Evolutionary conservation across 2,329 filamentous ascomycete genomes (phyloP), one percentile per base, ranked within the genome.

Genomic region (Xylariaceae sp.): DNA sequence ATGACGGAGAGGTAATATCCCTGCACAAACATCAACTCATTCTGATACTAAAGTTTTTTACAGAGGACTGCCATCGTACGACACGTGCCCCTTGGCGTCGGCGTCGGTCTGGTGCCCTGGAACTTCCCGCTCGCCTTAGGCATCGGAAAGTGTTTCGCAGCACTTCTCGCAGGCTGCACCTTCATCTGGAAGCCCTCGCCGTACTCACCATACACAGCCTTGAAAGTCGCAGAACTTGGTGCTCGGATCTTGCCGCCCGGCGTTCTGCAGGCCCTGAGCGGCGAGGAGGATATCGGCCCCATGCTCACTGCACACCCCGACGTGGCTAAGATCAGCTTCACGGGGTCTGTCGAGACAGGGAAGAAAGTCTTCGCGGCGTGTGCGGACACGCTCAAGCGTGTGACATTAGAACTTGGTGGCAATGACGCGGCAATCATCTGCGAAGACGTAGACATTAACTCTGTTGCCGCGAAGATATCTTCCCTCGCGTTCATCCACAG

Each of bases 301-400:
- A 73, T 72, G 72, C 63, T 86, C 44, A 82, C 79, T 0, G 64
- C 61, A 11, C 82, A 86, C 58, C 78, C 80, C 0, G 78, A 72
- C n/a, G 75, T 85, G 45, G 72, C 76, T 48, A 86, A 83, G 71
- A 77, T 86, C 60, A 75, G 72, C 55, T 86, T 86, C 66, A 86
- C 83, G 0, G 82, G 83, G 2, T 83, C 79, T 12, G 79, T 73
- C 10, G 69, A 71, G 0, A 83, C 78, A 0, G 82, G 82, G 9
- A 85, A 83, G 70, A 75, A 75, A 64, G 76, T 86, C 44, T 77
- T 83, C 72, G 75, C 74, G 48, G 75, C 72, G 12, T 75, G 73
- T 44, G 70, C 76, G 17, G 74, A 75, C 60, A 83, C 80, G 0
- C 66, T 86, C 18, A 85, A 84, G 72, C 70, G 80, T 35, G 73